These are phyloP conservation scores for Gossypium gossypioides DNA, from an alignment of 441 rosid genomes.

Conservation along the genomic window DNA sequence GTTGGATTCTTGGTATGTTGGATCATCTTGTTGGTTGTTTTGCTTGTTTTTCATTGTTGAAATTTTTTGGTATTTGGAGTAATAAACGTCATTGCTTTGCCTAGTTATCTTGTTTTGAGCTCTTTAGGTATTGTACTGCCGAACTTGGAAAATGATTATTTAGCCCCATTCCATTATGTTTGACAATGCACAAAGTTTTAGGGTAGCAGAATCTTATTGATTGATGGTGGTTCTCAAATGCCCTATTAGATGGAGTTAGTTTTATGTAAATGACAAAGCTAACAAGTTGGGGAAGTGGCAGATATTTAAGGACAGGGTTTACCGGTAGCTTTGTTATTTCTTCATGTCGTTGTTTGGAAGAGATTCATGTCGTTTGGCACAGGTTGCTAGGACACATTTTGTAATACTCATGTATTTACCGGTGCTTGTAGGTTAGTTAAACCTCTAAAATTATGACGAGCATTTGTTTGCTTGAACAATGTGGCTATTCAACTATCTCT, in stretches of 20 bases:
- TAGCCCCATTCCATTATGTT: neutral
- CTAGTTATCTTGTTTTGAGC: neutral
- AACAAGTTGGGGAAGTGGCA: neutral
- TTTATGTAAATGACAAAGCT: neutral
- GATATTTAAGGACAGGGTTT: neutral
- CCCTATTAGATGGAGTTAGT: neutral
- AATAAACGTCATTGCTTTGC: slow-evolving; percentile 4
- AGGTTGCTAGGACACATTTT: neutral
- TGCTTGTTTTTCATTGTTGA: slow-evolving; percentile 5
- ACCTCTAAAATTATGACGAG: neutral
- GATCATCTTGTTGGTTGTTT: neutral
- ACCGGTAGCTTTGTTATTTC: neutral
- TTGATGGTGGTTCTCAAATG: neutral
- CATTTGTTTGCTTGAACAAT: neutral
- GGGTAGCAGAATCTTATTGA: neutral
- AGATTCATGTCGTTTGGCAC: neutral
- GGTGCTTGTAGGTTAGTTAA: neutral
- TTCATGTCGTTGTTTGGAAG: neutral
- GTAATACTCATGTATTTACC: neutral
- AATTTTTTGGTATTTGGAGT: neutral
- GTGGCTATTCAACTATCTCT: neutral
- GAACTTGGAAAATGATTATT: neutral
- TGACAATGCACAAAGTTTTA: neutral
- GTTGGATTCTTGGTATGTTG: slow-evolving; percentile 92
- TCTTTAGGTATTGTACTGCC: neutral